Evolutionary conservation across 2,329 filamentous ascomycete species (phyloP).

Genomic region (Stagonosporopsis rhizophila): DNA sequence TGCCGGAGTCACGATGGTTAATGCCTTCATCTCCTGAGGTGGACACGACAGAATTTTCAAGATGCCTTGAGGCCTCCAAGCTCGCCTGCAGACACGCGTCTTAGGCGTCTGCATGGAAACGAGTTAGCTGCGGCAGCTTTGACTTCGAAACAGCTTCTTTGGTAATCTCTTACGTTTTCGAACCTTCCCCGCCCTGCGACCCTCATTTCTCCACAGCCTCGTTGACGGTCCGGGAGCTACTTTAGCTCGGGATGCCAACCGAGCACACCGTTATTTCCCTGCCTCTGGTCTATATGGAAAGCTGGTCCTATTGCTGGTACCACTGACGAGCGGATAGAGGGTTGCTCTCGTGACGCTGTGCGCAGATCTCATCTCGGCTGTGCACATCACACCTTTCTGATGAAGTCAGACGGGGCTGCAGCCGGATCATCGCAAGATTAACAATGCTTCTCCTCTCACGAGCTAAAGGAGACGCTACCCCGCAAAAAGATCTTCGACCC

Average conservation of each 20-base stretch:
- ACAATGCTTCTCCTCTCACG: constrained; percentile 22
- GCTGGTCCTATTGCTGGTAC: background rate
- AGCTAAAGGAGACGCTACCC: constrained; percentile 45
- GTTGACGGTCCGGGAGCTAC: constrained; percentile 39
- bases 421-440: constrained; percentile 5
- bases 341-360: background rate
- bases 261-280: constrained; percentile 30
- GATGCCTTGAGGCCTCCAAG: constrained; percentile 18
- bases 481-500: constrained; percentile 42
- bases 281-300: constrained; percentile 5
- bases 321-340: background rate
- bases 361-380: background rate
- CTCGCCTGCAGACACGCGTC: constrained; percentile 27
- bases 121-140: constrained; percentile 26
- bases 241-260: constrained; percentile 37
- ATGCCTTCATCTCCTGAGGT: constrained; percentile 15
- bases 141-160: constrained; percentile 30
- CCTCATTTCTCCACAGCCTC: constrained; percentile 33
- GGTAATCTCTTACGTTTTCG: constrained; percentile 48
- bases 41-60: constrained; percentile 29
- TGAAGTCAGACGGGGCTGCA: background rate
- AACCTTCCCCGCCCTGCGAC: constrained; percentile 46
- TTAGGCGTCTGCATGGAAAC: constrained; percentile 29
- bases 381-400: background rate
- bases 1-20: background rate